These are phyloP conservation scores for Tolypocladium album DNA, from an alignment of 2,329 filamentous ascomycete genomes.

Conservation along the genomic window DNA sequence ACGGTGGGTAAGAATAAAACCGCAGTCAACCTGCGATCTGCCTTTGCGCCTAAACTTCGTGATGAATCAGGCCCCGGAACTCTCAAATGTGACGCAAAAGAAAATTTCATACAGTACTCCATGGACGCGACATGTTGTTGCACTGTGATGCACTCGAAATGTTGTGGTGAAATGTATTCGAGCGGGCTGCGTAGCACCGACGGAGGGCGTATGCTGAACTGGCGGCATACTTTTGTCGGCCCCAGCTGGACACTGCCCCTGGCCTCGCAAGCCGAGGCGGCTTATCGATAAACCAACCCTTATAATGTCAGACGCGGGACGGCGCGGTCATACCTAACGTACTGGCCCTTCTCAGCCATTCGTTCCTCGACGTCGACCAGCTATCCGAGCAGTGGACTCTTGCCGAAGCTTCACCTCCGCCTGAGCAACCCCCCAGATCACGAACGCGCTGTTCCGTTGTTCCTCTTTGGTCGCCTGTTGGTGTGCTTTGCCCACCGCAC, in stretches of 20 bases:
- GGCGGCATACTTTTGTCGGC: constrained; percentile 1
- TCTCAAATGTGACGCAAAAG: not conserved
- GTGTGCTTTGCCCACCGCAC: not conserved
- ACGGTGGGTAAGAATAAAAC: not conserved
- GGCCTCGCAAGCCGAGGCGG: not conserved
- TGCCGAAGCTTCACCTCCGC: not conserved
- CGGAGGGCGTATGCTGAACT: constrained; percentile 1
- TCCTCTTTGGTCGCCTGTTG: not conserved
- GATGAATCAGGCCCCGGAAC: not conserved
- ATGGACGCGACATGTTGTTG: too few relatives aligned
- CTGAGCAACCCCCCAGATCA: not conserved
- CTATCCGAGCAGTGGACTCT: not conserved
- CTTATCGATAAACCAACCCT: constrained; percentile 1
- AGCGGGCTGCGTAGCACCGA: not conserved
- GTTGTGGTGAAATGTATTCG: not conserved
- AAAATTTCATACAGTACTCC: too few relatives aligned
- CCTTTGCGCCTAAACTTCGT: not conserved
- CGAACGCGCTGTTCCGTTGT: not conserved
- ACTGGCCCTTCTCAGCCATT: not conserved
- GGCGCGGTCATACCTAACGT: not conserved
- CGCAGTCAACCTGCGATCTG: not conserved
- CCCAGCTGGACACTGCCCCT: not conserved
- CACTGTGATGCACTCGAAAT: too few relatives aligned
- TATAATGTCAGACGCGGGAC: not conserved
- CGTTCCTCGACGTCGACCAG: not conserved